These are phyloP conservation scores for Pyronema omphalodes DNA, from an alignment of 495 filamentous ascomycete genomes.

Conservation along the genomic window DNA sequence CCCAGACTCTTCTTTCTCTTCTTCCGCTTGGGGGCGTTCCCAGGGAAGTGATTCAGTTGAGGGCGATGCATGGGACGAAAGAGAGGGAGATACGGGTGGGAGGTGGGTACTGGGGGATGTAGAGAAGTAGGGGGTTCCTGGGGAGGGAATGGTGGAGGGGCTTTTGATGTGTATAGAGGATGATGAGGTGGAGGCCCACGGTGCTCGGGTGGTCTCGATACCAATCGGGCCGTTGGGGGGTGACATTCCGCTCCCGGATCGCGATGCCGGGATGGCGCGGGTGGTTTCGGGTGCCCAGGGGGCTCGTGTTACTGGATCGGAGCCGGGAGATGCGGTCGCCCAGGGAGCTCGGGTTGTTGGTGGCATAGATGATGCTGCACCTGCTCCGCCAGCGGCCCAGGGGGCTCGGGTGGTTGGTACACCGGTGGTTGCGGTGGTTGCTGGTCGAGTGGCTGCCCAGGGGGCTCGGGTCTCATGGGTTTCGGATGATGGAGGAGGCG, in stretches of 20 bases:
- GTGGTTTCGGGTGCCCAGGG: constrained; percentile 7
- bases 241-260: not conserved
- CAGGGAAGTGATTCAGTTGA: not conserved
- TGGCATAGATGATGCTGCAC: not conserved
- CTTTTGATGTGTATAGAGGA: not conserved
- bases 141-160: no score
- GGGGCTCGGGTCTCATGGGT: constrained; percentile 4
- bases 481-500: no score
- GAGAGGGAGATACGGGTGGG: not conserved
- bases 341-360: constrained; percentile 7
- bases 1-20: not conserved
- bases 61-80: not conserved
- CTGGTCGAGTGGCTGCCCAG: constrained; percentile 6
- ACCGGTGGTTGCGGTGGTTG: not conserved
- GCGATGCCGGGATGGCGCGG: constrained; percentile 4
- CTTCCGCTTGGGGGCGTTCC: not conserved
- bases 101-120: not conserved
- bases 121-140: not conserved
- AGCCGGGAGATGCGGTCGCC: not conserved
- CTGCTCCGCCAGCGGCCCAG: not conserved
- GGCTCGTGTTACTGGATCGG: not conserved
- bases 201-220: constrained; percentile 2
- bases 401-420: no score
- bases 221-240: constrained; percentile 4
- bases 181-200: not conserved